A percentile compares a stretch with the other conserved stretches of the same genome.
Conservation (phyloP, 768 basidiomycete species). For the Boletellus ananas region DNA sequence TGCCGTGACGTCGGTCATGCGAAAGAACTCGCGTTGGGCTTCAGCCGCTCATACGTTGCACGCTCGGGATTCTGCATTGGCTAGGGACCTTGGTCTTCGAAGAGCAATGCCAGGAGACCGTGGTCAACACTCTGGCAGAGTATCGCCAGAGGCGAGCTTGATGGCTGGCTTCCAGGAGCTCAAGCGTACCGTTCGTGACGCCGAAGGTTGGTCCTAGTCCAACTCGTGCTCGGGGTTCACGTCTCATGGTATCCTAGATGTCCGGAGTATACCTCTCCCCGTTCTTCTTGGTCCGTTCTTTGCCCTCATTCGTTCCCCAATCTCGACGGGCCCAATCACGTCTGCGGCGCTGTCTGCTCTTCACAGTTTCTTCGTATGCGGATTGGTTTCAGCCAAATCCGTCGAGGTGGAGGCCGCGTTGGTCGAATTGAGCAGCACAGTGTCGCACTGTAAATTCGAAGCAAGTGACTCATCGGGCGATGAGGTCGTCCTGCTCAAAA, state of each 20-base stretch:
- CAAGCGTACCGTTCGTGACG: conserved; percentile 65
- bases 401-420: conserved; percentile 61
- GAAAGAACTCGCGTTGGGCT: conserved; percentile 97
- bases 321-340: conserved; percentile 96
- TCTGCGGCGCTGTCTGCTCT: conserved; percentile 88
- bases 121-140: conserved; percentile 43
- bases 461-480: conserved; percentile 97
- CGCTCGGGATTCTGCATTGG: conserved; percentile 62
- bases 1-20: conserved; percentile 90
- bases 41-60: conserved; percentile 61
- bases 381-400: conserved; percentile 60
- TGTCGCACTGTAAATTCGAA: conserved; percentile 97
- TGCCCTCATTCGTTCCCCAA: conserved; percentile 85
- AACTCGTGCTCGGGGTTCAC: conserved; percentile 5
- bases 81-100: conserved; percentile 70
- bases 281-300: conserved; percentile 84
- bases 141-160: conserved; percentile 73
- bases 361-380: conserved; percentile 82
- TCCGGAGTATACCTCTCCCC: conserved; percentile 53
- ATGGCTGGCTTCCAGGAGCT: conserved; percentile 89
- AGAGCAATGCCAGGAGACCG: conserved; percentile 49
- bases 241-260: conserved; percentile 45
- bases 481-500: conserved; percentile 90
- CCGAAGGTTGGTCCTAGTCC: conserved; percentile 50
- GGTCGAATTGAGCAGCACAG: conserved; percentile 78